Conservation (phyloP, 331 rosid species). For the Rhamnella rubrinervis region DNA sequence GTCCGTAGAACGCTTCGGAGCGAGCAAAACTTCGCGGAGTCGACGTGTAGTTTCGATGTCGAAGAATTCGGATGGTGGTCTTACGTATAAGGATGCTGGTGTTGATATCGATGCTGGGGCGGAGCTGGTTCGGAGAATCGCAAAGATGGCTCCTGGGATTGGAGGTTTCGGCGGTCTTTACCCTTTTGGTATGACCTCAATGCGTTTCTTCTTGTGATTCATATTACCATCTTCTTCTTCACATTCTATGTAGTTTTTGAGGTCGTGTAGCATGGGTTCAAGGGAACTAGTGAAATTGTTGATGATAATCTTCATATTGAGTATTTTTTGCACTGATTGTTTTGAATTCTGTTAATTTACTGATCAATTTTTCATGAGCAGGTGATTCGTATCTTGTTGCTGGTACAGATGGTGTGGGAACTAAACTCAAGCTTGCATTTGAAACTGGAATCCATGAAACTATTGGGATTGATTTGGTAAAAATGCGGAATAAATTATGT, state of each 20-base stretch:
- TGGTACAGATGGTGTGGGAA: slow-evolving; percentile 94
- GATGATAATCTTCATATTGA: background rate
- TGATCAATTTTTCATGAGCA: slow-evolving; percentile 28
- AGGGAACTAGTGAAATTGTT: no score
- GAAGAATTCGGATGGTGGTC: slow-evolving; percentile 27
- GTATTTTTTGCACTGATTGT: background rate
- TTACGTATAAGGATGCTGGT: slow-evolving; percentile 77
- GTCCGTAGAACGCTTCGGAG: slow-evolving; percentile 5
- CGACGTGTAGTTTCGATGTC: slow-evolving; percentile 18
- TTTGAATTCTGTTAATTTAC: background rate
- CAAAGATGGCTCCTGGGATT: slow-evolving; percentile 86
- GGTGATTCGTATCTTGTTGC: slow-evolving; percentile 88
- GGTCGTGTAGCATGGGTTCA: no score
- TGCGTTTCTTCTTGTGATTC: background rate
- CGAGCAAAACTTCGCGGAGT: background rate
- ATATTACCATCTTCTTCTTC: background rate
- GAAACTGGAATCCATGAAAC: slow-evolving; percentile 90
- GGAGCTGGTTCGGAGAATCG: slow-evolving; percentile 74
- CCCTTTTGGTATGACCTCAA: slow-evolving; percentile 57
- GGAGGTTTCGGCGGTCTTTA: slow-evolving; percentile 92
- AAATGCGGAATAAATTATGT: background rate
- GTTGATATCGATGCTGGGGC: slow-evolving; percentile 92
- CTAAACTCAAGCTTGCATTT: slow-evolving; percentile 84
- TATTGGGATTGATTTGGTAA: slow-evolving; percentile 92
- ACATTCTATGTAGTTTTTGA: no score